These are phyloP conservation scores for Xylaria longipes DNA, from an alignment of 495 filamentous ascomycete genomes.

Conservation along the genomic window DNA sequence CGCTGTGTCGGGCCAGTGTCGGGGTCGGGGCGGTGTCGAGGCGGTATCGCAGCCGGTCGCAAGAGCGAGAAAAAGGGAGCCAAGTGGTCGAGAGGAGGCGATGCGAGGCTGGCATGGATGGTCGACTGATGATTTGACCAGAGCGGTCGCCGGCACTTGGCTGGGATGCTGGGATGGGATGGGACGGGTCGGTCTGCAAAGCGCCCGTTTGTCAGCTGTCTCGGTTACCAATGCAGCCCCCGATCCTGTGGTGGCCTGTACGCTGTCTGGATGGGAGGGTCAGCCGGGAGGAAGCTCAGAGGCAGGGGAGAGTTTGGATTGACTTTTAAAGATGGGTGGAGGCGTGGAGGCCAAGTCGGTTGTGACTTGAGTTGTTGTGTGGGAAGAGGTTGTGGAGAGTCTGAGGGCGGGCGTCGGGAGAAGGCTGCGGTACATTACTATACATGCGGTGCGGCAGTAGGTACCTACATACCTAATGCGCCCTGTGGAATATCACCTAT, in stretches of 20 bases:
- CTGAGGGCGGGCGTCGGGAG: slow-evolving; percentile 15
- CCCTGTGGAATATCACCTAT: not conserved
- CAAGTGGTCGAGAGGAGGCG: slow-evolving; percentile 15
- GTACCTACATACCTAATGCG: slow-evolving; percentile 11
- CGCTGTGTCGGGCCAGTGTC: slow-evolving; percentile 1
- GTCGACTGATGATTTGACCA: slow-evolving; percentile 11
- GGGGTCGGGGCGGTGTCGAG: slow-evolving; percentile 14
- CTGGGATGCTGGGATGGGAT: slow-evolving; percentile 6
- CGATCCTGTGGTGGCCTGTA: slow-evolving; percentile 13
- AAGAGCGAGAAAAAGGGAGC: slow-evolving; percentile 16
- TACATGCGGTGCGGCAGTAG: not conserved
- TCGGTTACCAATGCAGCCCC: slow-evolving; percentile 14
- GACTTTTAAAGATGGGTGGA: slow-evolving; percentile 24
- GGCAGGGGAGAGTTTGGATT: slow-evolving; percentile 19
- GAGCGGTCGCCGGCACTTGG: slow-evolving; percentile 16
- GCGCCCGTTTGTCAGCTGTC: slow-evolving; percentile 21
- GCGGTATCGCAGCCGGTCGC: slow-evolving; percentile 16
- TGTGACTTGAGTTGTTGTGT: slow-evolving; percentile 14
- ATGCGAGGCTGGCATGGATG: slow-evolving; percentile 27
- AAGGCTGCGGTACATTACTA: slow-evolving; percentile 2
- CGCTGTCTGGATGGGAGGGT: slow-evolving; percentile 12
- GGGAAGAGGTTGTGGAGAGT: slow-evolving; percentile 25
- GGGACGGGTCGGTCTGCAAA: slow-evolving; percentile 18
- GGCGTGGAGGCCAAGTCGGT: slow-evolving; percentile 28
- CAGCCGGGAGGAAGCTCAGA: slow-evolving; percentile 16